A percentile compares a stretch with the other conserved stretches of the same genome.
phyloP scores from a whole-genome alignment of 176 grass and related monocot genomes.

The Alopecurus myosuroides region DNA sequence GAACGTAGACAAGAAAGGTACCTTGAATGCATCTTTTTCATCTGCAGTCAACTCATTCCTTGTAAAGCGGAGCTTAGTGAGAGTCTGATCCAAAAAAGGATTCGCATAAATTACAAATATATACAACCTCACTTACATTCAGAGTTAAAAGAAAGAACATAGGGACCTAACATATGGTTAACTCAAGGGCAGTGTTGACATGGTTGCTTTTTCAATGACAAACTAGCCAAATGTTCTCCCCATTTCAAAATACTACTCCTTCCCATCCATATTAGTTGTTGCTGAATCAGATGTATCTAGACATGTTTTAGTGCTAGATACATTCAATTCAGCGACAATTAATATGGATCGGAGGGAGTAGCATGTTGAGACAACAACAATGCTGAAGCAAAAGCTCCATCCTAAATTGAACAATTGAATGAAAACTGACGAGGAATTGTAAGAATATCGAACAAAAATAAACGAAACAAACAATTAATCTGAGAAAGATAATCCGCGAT shows the following conservation, averaged over 20 bases:
- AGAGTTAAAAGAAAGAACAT: background rate
- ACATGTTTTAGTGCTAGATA: no score
- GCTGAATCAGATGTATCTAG: no score
- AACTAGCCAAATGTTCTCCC: background rate
- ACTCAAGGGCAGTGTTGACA: background rate
- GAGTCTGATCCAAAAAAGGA: constrained; percentile 50
- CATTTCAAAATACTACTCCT: background rate
- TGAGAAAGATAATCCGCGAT: background rate
- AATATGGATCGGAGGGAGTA: no score
- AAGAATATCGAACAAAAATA: background rate
- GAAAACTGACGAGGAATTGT: background rate
- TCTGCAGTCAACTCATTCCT: constrained; percentile 60
- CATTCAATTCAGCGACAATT: no score
- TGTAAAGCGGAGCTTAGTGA: constrained; percentile 87
- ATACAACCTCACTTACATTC: background rate
- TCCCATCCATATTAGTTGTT: no score
- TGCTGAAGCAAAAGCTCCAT: background rate
- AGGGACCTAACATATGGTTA: constrained; percentile 3
- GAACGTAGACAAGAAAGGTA: constrained; percentile 34
- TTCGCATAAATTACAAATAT: constrained; percentile 15
- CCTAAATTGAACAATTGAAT: background rate
- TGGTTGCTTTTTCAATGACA: background rate
- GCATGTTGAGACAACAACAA: background rate
- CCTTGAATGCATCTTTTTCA: constrained; percentile 71
- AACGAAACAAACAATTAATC: background rate